Conservation (phyloP, 257 asterid species). For the Catharanthus roseus region DNA sequence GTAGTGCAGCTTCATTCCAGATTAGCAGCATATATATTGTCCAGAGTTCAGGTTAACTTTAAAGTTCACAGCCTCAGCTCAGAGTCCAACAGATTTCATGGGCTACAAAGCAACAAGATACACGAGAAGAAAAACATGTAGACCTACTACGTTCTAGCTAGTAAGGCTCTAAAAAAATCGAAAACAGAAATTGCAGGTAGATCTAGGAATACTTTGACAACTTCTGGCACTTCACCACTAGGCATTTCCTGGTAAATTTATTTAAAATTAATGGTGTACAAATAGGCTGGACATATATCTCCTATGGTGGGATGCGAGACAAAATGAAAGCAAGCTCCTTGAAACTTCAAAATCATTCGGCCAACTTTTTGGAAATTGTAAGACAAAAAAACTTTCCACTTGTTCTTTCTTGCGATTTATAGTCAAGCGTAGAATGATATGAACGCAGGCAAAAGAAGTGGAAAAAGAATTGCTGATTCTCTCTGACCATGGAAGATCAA, state of each 20-base stretch:
- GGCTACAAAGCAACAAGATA: not conserved
- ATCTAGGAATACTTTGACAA: not conserved
- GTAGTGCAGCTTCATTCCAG: not conserved
- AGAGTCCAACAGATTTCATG: not conserved
- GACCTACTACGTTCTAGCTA: not conserved
- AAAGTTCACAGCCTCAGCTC: not conserved
- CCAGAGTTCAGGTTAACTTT: not conserved
- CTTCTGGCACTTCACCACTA: not conserved
- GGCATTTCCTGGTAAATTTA: not conserved
- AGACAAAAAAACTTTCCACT: not conserved
- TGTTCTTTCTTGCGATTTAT: not conserved
- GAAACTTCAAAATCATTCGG: not conserved
- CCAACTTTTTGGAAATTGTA: not conserved
- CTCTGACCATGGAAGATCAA: not conserved
- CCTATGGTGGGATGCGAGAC: not conserved
- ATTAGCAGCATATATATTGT: slow-evolving; percentile 12
- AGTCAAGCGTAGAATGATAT: not conserved
- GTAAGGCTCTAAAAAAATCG: not conserved
- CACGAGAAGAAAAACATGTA: not conserved
- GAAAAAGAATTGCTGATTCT: not conserved
- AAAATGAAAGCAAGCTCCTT: not conserved
- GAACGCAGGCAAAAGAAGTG: not conserved
- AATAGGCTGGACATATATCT: not conserved
- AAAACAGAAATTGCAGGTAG: not conserved
- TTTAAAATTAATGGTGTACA: not conserved